A percentile compares a stretch with the other conserved stretches of the same genome.
Evolutionary conservation across 2,329 filamentous ascomycete species (phyloP).

Genomic region (Colletotrichum trifolii): DNA sequence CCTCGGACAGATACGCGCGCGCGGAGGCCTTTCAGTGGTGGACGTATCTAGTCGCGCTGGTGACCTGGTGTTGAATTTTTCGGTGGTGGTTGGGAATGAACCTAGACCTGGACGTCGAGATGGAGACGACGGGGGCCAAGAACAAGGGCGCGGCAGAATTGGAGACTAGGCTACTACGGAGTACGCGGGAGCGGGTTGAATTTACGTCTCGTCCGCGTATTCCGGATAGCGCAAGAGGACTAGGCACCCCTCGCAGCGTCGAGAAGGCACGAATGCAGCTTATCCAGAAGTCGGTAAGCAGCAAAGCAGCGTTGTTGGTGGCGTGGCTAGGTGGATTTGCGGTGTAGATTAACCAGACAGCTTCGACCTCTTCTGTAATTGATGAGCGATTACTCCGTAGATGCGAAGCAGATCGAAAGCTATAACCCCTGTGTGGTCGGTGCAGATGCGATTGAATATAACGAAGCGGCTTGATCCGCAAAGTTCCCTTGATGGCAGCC

Average conservation of each 20-base stretch:
- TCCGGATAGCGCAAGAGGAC: constrained; percentile 3
- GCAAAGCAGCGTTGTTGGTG: too few relatives aligned
- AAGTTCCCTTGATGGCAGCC: constrained; percentile 26
- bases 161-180: constrained; percentile 6
- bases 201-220: constrained; percentile 23
- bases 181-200: constrained; percentile 27
- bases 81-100: constrained; percentile 30
- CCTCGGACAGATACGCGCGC: constrained; percentile 7
- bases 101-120: neutral
- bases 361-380: too few relatives aligned
- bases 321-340: too few relatives aligned
- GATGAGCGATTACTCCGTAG: too few relatives aligned
- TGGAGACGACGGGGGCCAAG: neutral
- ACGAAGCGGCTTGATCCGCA: constrained; percentile 17
- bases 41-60: too few relatives aligned
- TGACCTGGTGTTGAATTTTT: neutral
- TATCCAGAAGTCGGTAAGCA: too few relatives aligned
- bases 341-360: too few relatives aligned
- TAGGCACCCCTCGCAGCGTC: constrained; percentile 12
- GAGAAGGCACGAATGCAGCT: neutral
- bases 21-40: neutral
- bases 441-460: constrained; percentile 1
- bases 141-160: constrained; percentile 2
- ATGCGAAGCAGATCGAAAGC: too few relatives aligned
- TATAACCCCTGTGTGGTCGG: neutral